A percentile compares a stretch with the other conserved stretches of the same genome.
These are phyloP conservation scores for Boletellus dicymbophilus DNA, from an alignment of 1,284 basidiomycete species.

Conservation along the genomic window DNA sequence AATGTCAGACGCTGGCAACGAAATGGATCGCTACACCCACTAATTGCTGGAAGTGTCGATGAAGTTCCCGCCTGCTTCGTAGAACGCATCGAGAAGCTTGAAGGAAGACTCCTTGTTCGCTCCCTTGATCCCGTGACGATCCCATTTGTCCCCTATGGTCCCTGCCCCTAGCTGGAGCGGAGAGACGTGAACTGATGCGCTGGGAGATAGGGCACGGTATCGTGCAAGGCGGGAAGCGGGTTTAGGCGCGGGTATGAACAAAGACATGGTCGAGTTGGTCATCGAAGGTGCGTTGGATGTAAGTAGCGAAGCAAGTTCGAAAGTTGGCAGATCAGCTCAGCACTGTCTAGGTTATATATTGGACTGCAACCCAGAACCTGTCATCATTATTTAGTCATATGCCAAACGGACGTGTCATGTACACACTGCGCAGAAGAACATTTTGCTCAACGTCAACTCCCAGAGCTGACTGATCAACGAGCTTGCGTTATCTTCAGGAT, in stretches of 20 bases:
- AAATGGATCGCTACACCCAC: conserved; percentile 20
- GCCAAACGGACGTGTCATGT: no score
- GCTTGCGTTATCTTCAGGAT: no score
- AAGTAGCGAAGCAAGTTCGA: no score
- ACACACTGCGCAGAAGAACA: no score
- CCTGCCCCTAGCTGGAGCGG: conserved; percentile 55
- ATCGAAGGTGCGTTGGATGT: not conserved
- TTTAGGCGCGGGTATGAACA: not conserved
- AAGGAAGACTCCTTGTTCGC: conserved; percentile 42
- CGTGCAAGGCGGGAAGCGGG: conserved; percentile 34
- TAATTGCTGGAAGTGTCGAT: conserved; percentile 40
- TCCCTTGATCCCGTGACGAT: conserved; percentile 26
- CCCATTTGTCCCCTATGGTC: conserved; percentile 54
- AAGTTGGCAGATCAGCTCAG: no score
- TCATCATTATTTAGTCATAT: no score
- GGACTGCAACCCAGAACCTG: no score
- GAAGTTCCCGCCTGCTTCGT: conserved; percentile 40
- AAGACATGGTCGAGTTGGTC: not conserved
- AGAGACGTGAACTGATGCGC: conserved; percentile 49
- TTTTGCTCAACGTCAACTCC: no score
- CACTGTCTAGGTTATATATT: no score
- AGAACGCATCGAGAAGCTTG: conserved; percentile 42
- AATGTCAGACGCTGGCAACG: not conserved
- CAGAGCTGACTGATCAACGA: no score
- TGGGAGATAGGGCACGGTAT: conserved; percentile 45